Base-by-base conservation (phyloP, 2,329 filamentous ascomycete genomes). In the Colletotrichum sp. region DNA sequence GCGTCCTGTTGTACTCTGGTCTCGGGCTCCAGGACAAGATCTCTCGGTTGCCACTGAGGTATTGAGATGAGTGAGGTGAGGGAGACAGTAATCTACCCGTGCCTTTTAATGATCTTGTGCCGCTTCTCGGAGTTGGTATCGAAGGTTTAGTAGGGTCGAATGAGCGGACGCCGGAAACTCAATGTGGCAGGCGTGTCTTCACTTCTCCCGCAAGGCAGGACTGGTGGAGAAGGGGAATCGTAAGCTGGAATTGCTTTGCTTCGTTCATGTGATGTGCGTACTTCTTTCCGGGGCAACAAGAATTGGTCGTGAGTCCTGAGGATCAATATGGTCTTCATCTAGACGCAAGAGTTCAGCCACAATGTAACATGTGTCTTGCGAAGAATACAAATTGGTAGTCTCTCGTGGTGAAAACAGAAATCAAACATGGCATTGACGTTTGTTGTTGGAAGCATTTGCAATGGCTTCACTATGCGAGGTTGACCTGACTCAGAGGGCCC, bases 391-490 rank as follows among this genome's bases (percentile, higher is more conserved):
- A 7, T 7, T 52, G 6, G 6, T 21, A 21, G 1, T 52, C n/a
- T 21, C n/a, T 52, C 7, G n/a, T 1, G 10, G 5, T 52, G 2
- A 52, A 0, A 52, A 21, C 0, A 0, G n/a, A 13, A 21, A 13
- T 1, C 5, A n/a, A n/a, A 2, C 9, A 12, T 18, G 5, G 0
- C 38, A 43, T n/a, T 38, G 34, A 7, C 34, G 34, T 6, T 7
- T 16, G 34, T 36, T 36, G 14, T 4, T 36, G 34, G 34, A 16
- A 0, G 34, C 34, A 36, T 43, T 18, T 43, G 36, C 14, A 43
- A 18, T 43, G 2, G 36, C 16, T 10, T 18, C 16, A 43, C 36
- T 9, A 36, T 36, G 34, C 34, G 3, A 36, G 43, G 3, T 48
- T 48, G n/a, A 48, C n/a, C n/a, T n/a, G n/a, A n/a, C n/a, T n/a